A percentile compares a stretch with the other conserved stretches of the same genome.
These are phyloP conservation scores for Colletotrichum sp. DNA, from an alignment of 2,329 filamentous ascomycete genomes.

Conservation along the genomic window DNA sequence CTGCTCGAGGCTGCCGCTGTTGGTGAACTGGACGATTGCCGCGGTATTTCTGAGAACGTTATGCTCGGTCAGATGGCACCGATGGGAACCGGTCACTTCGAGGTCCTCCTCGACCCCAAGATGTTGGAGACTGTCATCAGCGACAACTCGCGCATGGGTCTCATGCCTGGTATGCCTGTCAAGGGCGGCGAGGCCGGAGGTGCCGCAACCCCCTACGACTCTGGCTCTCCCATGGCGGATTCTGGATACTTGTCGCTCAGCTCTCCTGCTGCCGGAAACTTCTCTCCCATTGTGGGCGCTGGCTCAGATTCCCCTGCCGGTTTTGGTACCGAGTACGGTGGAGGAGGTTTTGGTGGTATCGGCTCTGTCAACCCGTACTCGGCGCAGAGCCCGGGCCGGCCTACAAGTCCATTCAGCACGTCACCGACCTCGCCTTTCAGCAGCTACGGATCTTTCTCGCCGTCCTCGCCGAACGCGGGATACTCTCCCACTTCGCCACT, in stretches of 20 bases:
- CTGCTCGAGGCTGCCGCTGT: slow-evolving; percentile 92
- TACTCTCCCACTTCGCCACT: slow-evolving; percentile 81
- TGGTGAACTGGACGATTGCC: slow-evolving; percentile 96
- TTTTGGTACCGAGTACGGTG: slow-evolving; percentile 67
- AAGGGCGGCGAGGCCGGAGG: slow-evolving; percentile 80
- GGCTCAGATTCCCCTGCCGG: slow-evolving; percentile 74
- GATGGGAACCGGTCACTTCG: slow-evolving; percentile 95
- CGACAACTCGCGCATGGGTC: slow-evolving; percentile 85
- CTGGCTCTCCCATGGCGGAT: slow-evolving; percentile 78
- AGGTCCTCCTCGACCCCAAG: slow-evolving; percentile 89
- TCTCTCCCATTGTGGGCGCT: slow-evolving; percentile 78
- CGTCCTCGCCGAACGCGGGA: slow-evolving; percentile 74
- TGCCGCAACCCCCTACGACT: slow-evolving; percentile 93
- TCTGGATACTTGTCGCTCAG: slow-evolving; percentile 69
- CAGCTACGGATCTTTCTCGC: slow-evolving; percentile 69
- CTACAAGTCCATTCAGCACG: slow-evolving; percentile 78
- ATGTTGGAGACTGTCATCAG: slow-evolving; percentile 96
- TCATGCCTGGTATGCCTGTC: slow-evolving; percentile 79
- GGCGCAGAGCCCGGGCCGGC: slow-evolving; percentile 63
- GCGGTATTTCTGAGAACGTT: slow-evolving; percentile 97
- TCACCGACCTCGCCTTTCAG: slow-evolving; percentile 71
- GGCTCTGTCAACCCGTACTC: slow-evolving; percentile 69
- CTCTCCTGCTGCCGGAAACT: slow-evolving; percentile 65
- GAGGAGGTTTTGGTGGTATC: slow-evolving; percentile 50
- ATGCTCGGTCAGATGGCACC: slow-evolving; percentile 98